A percentile compares a stretch with the other conserved stretches of the same genome.
phyloP scores from a whole-genome alignment of 2,329 filamentous ascomycete species.

The Aspergillus luchuensis region DNA sequence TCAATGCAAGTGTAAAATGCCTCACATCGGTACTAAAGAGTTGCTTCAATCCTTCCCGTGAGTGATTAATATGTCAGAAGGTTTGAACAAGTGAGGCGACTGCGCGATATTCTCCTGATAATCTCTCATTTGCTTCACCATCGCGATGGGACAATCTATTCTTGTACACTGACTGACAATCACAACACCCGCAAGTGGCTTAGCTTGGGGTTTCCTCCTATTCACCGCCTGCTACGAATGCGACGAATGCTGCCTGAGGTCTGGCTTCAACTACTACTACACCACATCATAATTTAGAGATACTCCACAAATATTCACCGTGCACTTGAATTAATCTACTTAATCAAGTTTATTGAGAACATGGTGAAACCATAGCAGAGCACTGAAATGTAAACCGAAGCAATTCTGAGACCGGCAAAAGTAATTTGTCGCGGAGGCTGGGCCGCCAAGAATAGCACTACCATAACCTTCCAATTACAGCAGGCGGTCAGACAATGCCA shows the following conservation, averaged over 20 bases:
- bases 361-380: too few species aligned
- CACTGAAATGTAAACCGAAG: too few species aligned
- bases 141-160: not conserved
- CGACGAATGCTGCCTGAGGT: not conserved
- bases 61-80: not conserved
- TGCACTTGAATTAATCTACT: too few species aligned
- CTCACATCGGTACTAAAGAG: not conserved
- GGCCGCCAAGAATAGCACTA: too few species aligned
- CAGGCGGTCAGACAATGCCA: too few species aligned
- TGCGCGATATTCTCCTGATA: slow-evolving; percentile 9
- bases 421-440: too few species aligned
- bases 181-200: not conserved
- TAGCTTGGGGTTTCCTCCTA: not conserved
- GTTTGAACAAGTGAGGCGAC: slow-evolving; percentile 4
- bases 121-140: not conserved
- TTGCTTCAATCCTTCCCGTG: not conserved
- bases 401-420: too few species aligned
- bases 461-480: too few species aligned
- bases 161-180: not conserved
- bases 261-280: not conserved
- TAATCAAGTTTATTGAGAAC: too few species aligned
- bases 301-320: too few species aligned
- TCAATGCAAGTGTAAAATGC: slow-evolving; percentile 5
- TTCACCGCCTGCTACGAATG: not conserved
- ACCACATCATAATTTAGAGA: too few species aligned